Evolutionary conservation across 352 stramenopile species (phyloP), one percentile per base, ranked within the genome.

Genomic region (Phytopythium aichiense): DNA sequence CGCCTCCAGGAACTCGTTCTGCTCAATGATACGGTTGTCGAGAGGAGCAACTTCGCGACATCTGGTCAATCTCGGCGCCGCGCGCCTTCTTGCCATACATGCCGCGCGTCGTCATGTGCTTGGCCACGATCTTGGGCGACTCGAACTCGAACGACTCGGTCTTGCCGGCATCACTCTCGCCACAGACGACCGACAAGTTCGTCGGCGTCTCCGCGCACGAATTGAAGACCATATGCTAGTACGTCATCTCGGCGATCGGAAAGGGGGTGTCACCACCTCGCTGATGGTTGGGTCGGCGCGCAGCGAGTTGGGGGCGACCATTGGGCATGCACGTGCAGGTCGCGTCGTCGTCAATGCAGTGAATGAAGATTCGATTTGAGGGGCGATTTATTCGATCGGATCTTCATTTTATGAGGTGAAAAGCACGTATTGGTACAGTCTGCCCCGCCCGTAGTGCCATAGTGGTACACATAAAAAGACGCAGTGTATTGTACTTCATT

Each of bases 271-370:
- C 81, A 95, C 80, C 15, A 94, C 74, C 38, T 92, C 78, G 56
- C 83, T 89, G 60, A 94, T 85, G 62, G 68, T 68, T 56, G 91
- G 91, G 68, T 95, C 86, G 15, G 86, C 74, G 40, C 89, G 88
- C 67, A 98, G 76, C 65, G 90, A 90, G 73, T 98, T 98, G 13
- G 97, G 88, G 5, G 88, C 88, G 63, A n/a, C 96, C 45, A 98
- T 96, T 97, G 61, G 89, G 87, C 91, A 98, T 98, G 72, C 97
- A 97, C 48, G 91, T 98, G 74, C 97, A n/a, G n/a, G n/a, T n/a
- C n/a, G n/a, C n/a, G n/a, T n/a, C n/a, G 28, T 31, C 28, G 28
- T 30, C 25, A 30, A 30, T 30, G 25, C 25, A 30, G 25, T 30
- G 25, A 30, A 30, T 30, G 25, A 30, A 30, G 1, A 3, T 30